phyloP scores from a whole-genome alignment of 768 basidiomycete genomes.

The Collybiopsis luxurians region DNA sequence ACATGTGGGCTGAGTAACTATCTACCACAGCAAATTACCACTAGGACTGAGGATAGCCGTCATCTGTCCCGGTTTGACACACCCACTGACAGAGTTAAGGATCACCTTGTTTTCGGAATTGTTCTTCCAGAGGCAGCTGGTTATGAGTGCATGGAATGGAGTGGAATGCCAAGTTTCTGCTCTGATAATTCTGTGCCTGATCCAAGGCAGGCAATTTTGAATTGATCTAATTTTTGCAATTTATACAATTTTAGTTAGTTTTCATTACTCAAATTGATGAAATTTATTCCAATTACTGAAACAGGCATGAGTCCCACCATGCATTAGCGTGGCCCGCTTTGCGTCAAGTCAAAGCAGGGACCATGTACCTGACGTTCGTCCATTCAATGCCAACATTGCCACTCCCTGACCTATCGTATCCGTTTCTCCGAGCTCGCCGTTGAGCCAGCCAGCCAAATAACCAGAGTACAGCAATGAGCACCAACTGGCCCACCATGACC shows the following conservation, averaged over 20 bases:
- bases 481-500: constrained; percentile 72
- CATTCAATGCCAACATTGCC: constrained; percentile 68
- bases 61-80: constrained; percentile 76
- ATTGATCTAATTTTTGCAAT: too few species aligned
- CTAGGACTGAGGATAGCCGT: constrained; percentile 90
- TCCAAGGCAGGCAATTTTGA: too few species aligned
- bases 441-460: constrained; percentile 61
- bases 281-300: too few species aligned
- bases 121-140: constrained; percentile 10
- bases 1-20: not conserved
- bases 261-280: too few species aligned
- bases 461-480: constrained; percentile 55
- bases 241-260: too few species aligned
- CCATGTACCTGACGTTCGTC: constrained; percentile 64
- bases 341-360: constrained; percentile 40
- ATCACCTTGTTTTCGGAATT: constrained; percentile 56
- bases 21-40: constrained; percentile 51
- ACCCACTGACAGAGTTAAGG: constrained; percentile 67
- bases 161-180: too few species aligned
- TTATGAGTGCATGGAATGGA: too few species aligned
- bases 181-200: too few species aligned
- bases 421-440: constrained; percentile 51
- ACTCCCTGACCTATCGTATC: constrained; percentile 33
- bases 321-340: too few species aligned
- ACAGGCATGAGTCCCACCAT: too few species aligned